Percentiles rank a stretch among this genome's conserved stretches.
These are phyloP conservation scores for Neoconidiobolus thromboides DNA, from an alignment of 371 early-diverging fungal genomes.

Conservation along the genomic window DNA sequence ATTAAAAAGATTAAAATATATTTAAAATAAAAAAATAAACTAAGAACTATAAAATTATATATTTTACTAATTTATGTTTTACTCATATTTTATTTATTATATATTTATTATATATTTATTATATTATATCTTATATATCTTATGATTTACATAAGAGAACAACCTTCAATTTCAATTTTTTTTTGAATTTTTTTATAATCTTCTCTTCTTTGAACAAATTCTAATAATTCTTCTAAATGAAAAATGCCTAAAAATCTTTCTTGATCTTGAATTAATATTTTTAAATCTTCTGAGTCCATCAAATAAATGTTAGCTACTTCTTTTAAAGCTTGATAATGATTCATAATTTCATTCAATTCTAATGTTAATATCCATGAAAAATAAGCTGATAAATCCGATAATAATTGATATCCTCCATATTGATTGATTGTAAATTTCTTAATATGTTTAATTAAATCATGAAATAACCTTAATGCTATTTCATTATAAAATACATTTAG, in stretches of 20 bases:
- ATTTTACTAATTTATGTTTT: too few species aligned
- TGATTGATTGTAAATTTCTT: constrained; percentile 55
- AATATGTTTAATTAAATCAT: constrained; percentile 56
- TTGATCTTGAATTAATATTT: constrained; percentile 66
- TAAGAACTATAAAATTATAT: too few species aligned
- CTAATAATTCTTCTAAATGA: constrained; percentile 76
- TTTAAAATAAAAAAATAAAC: too few species aligned
- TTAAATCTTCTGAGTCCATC: constrained; percentile 62
- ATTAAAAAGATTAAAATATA: too few species aligned
- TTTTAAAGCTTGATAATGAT: constrained; percentile 72
- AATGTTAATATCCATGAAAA: not conserved
- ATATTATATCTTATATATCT: too few species aligned
- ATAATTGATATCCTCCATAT: constrained; percentile 60
- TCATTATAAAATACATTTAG: constrained; percentile 79
- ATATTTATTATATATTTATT: too few species aligned
- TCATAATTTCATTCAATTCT: constrained; percentile 28
- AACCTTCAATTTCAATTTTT: constrained; percentile 61
- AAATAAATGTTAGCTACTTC: constrained; percentile 83
- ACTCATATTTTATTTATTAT: too few species aligned
- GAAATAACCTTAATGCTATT: constrained; percentile 68
- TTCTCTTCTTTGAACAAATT: constrained; percentile 67
- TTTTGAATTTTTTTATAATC: constrained; percentile 74
- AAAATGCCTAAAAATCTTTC: constrained; percentile 66
- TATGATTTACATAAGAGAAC: constrained; percentile 29
- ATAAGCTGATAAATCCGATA: constrained; percentile 11